Conservation (phyloP, 2,329 filamentous ascomycete species). For the Truncatella angustata region DNA sequence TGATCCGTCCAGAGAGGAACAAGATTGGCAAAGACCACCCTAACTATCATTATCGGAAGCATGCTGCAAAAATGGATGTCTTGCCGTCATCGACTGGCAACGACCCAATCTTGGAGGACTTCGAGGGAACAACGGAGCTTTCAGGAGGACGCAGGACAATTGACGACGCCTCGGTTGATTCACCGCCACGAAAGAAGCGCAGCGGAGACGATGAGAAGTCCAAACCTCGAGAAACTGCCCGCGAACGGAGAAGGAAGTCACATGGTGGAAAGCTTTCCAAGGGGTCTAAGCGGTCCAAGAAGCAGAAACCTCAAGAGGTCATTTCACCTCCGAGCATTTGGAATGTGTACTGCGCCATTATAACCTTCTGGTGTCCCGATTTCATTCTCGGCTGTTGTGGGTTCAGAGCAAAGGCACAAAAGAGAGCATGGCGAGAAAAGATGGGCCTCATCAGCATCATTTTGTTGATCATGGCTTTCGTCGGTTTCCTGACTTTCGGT, state of each 20-base stretch:
- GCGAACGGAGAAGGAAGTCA: slow-evolving; percentile 40
- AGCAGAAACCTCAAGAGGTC: slow-evolving; percentile 56
- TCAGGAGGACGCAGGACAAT: slow-evolving; percentile 43
- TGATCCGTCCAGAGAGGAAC: slow-evolving; percentile 85
- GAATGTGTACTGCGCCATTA: slow-evolving; percentile 90
- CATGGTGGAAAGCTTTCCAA: slow-evolving; percentile 59
- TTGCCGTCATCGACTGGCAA: slow-evolving; percentile 90
- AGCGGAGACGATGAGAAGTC: slow-evolving; percentile 38
- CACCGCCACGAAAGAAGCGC: slow-evolving; percentile 35
- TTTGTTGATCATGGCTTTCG: slow-evolving; percentile 77
- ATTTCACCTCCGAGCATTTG: slow-evolving; percentile 82
- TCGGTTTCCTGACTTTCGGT: slow-evolving; percentile 95
- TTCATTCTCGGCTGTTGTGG: slow-evolving; percentile 83
- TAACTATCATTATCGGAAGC: slow-evolving; percentile 93
- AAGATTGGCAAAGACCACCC: slow-evolving; percentile 84
- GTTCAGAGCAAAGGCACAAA: slow-evolving; percentile 80
- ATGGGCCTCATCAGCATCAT: slow-evolving; percentile 97
- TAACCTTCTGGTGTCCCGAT: slow-evolving; percentile 94
- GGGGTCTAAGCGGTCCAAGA: slow-evolving; percentile 47
- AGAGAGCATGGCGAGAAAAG: slow-evolving; percentile 95
- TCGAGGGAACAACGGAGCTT: slow-evolving; percentile 62
- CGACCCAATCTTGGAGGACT: slow-evolving; percentile 79
- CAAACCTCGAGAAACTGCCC: slow-evolving; percentile 30
- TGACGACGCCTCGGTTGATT: slow-evolving; percentile 44
- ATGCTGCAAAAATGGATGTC: slow-evolving; percentile 89